phyloP scores from a whole-genome alignment of 2,329 filamentous ascomycete genomes.

The Alternaria panax region DNA sequence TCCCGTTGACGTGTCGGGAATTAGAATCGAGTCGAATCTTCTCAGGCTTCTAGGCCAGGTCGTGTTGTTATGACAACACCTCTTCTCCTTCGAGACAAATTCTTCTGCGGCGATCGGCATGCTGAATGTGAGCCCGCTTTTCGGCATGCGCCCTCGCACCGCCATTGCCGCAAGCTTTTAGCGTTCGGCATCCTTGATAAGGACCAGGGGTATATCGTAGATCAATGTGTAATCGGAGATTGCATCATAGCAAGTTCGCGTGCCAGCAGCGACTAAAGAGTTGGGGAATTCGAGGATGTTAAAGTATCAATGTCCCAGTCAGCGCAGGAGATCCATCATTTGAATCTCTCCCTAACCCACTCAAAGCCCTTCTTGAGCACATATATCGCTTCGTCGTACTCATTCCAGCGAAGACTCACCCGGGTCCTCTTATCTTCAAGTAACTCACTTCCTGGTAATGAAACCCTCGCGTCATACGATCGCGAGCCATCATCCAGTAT shows the following conservation, averaged over 20 bases:
- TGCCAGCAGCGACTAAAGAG: neutral
- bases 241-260: neutral
- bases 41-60: neutral
- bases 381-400: constrained; percentile 1
- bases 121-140: neutral
- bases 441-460: neutral
- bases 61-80: neutral
- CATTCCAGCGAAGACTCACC: constrained; percentile 2
- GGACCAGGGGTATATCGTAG: neutral
- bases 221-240: constrained; percentile 14
- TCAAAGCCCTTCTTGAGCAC: neutral
- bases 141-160: neutral
- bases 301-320: neutral
- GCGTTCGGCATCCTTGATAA: neutral
- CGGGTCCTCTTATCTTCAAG: neutral
- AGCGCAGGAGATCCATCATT: neutral
- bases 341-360: constrained; percentile 5
- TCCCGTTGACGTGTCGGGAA: constrained; percentile 14
- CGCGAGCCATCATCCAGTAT: neutral
- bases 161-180: neutral
- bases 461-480: neutral
- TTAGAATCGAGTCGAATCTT: constrained; percentile 4
- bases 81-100: neutral
- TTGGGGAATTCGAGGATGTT: neutral
- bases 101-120: neutral